These are phyloP conservation scores for Entelexis paramagnoliae DNA, from an alignment of 1,139 yeast species.

Conservation along the genomic window DNA sequence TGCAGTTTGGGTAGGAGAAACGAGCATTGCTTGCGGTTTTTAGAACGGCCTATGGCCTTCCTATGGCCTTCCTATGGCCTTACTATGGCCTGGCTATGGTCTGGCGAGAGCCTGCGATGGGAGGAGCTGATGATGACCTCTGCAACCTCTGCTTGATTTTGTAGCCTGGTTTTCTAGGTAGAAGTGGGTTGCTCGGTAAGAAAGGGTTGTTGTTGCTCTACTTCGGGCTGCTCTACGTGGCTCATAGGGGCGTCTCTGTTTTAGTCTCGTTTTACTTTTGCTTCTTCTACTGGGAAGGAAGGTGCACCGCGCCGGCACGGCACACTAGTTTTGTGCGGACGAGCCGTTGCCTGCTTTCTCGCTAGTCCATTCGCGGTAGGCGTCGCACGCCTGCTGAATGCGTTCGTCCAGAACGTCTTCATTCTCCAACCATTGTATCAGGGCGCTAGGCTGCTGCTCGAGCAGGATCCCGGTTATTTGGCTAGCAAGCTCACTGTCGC, in stretches of 20 bases:
- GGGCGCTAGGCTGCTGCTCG: slow-evolving; percentile 78
- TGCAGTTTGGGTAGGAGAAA: neutral
- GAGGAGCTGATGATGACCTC: too few species aligned
- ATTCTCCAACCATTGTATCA: slow-evolving; percentile 73
- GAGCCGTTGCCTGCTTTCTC: neutral
- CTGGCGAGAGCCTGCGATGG: too few species aligned
- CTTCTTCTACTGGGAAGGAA: neutral
- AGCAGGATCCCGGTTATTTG: slow-evolving; percentile 93
- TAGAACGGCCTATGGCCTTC: too few species aligned
- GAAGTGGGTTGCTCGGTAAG: too few species aligned
- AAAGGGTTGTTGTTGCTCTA: neutral
- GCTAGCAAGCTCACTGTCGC: slow-evolving; percentile 83
- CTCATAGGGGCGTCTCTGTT: neutral
- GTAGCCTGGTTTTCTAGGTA: too few species aligned
- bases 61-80: too few species aligned
- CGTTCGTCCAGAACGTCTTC: slow-evolving; percentile 65
- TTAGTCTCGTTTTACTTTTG: neutral
- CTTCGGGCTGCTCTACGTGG: too few species aligned
- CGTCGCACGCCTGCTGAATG: slow-evolving; percentile 83
- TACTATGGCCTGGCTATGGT: too few species aligned
- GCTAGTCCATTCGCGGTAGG: slow-evolving; percentile 43
- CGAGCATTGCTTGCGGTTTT: too few species aligned
- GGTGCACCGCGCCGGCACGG: slow-evolving; percentile 9
- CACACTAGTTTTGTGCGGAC: neutral
- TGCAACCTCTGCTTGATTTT: too few species aligned